Evolutionary conservation across 371 early-diverging fungal genomes (phyloP).

Genomic region (Polyrhizophydium stewartii): DNA sequence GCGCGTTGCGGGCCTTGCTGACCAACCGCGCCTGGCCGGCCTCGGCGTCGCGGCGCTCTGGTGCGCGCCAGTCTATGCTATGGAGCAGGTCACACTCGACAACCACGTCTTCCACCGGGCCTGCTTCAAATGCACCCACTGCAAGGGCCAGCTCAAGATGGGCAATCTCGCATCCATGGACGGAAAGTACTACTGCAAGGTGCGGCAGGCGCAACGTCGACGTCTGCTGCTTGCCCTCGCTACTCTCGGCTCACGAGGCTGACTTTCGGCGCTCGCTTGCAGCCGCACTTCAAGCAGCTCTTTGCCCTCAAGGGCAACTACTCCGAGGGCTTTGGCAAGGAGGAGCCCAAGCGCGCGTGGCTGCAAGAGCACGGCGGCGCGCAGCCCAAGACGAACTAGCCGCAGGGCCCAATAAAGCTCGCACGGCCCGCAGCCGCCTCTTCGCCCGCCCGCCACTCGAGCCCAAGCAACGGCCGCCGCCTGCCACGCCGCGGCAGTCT

Average conservation of each 20-base stretch:
- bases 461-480: no score
- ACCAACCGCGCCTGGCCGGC: no score
- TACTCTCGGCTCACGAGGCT: neutral
- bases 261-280: conserved; percentile 43
- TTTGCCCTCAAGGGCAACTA: conserved; percentile 50
- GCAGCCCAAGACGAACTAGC: neutral
- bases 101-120: conserved; percentile 32
- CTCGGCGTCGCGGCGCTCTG: no score
- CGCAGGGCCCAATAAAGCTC: no score
- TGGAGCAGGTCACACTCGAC: conserved; percentile 39
- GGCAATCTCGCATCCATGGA: conserved; percentile 41
- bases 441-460: no score
- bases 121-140: conserved; percentile 42
- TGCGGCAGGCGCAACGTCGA: conserved; percentile 33
- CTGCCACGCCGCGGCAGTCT: no score
- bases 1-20: no score
- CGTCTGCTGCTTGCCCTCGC: conserved; percentile 3
- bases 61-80: conserved; percentile 31
- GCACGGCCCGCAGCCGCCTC: no score
- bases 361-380: neutral
- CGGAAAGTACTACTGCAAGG: conserved; percentile 40
- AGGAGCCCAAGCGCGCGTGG: conserved; percentile 25
- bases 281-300: conserved; percentile 47
- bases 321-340: conserved; percentile 35
- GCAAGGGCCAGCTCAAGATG: conserved; percentile 32